Evolutionary conservation across 805 yeast species (phyloP).

Genomic region (Zygosaccharomyces siamensis): DNA sequence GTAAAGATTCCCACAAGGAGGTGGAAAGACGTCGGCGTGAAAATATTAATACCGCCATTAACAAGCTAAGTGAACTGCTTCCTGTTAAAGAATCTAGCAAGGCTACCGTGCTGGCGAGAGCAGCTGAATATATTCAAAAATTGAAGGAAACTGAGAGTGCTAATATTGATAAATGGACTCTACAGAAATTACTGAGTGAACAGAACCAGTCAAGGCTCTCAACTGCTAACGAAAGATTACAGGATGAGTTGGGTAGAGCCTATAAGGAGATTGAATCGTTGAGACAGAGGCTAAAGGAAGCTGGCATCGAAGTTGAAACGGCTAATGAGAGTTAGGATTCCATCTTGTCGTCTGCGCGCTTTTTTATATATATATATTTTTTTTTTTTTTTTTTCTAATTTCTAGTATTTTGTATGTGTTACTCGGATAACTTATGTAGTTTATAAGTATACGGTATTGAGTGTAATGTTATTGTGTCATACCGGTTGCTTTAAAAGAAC

Average conservation of each 20-base stretch:
- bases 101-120: conserved; percentile 81
- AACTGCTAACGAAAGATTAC: conserved; percentile 80
- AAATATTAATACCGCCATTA: conserved; percentile 81
- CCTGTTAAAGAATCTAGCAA: conserved; percentile 80
- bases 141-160: conserved; percentile 85
- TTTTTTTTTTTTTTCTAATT: background rate
- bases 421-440: no score
- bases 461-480: no score
- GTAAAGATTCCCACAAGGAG: conserved; percentile 90
- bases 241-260: conserved; percentile 82
- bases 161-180: conserved; percentile 90
- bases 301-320: conserved; percentile 5
- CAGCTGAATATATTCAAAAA: conserved; percentile 85
- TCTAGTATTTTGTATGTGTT: no score
- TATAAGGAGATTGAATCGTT: conserved; percentile 87
- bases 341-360: background rate
- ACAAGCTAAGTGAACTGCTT: conserved; percentile 66
- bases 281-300: conserved; percentile 38
- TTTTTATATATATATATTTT: background rate
- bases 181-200: conserved; percentile 86
- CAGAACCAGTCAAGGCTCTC: conserved; percentile 85
- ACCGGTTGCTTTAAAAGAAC: no score
- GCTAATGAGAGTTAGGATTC: background rate
- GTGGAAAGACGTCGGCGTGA: conserved; percentile 92
- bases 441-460: no score